Evolutionary conservation across 2,329 filamentous ascomycete genomes (phyloP).

Genomic region (Fusarium mexicanum): DNA sequence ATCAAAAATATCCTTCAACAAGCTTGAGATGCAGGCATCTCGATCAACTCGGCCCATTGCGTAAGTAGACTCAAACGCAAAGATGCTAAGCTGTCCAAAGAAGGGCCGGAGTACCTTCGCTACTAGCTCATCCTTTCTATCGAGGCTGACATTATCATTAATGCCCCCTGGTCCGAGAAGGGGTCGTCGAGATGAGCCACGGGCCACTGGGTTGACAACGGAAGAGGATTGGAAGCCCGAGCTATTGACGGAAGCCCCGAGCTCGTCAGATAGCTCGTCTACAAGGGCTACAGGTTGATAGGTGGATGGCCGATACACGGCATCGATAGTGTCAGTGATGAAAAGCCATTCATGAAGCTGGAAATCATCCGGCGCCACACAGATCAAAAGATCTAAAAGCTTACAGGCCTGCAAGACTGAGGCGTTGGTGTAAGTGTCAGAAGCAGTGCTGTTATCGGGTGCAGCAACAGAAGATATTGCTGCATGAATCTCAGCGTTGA

Average conservation of each 20-base stretch:
- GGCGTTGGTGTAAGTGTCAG: slow-evolving; percentile 79
- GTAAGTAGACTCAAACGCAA: slow-evolving; percentile 92
- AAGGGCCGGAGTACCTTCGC: slow-evolving; percentile 85
- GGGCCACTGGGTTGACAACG: slow-evolving; percentile 49
- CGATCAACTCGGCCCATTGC: slow-evolving; percentile 78
- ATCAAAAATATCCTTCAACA: slow-evolving; percentile 82
- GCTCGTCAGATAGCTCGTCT: slow-evolving; percentile 83
- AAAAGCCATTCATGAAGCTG: slow-evolving; percentile 99
- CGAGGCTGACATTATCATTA: slow-evolving; percentile 64
- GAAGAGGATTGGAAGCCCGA: slow-evolving; percentile 50
- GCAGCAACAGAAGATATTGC: slow-evolving; percentile 80
- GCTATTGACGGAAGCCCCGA: slow-evolving; percentile 60
- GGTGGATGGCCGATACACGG: slow-evolving; percentile 81
- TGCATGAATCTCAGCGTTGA: slow-evolving; percentile 85
- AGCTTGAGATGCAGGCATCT: slow-evolving; percentile 68
- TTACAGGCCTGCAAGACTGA: slow-evolving; percentile 92
- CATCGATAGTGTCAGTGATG: slow-evolving; percentile 95
- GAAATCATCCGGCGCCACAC: slow-evolving; percentile 91
- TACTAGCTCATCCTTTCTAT: slow-evolving; percentile 74
- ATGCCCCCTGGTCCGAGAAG: slow-evolving; percentile 64
- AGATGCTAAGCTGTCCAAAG: slow-evolving; percentile 91
- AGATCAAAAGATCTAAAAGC: slow-evolving; percentile 87
- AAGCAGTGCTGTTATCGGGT: slow-evolving; percentile 68
- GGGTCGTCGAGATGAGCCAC: slow-evolving; percentile 55
- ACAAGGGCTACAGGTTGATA: slow-evolving; percentile 79